Evolutionary conservation across 106 monocot species (phyloP), one percentile per base, ranked within the genome.

Genomic region (Ottelia alismoides): DNA sequence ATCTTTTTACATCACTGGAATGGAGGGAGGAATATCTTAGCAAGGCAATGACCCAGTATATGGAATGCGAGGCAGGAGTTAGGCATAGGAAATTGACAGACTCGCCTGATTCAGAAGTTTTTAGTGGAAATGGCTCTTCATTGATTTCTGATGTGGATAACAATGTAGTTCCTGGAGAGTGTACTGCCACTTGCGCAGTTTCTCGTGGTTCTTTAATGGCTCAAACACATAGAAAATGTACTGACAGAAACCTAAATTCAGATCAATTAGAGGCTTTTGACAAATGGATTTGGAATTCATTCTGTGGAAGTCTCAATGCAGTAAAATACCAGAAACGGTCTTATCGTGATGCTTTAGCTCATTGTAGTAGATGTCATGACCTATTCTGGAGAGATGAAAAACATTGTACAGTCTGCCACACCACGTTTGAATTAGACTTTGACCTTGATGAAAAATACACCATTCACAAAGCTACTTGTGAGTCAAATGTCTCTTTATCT

Each of bases 381-480:
- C 68, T 98, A 47, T 98, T 72, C 65, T 82, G 85, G 82, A 72
- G 82, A 64, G 96, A 90, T 58, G 96, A 98, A 64, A 98, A 90
- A 43, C 96, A 98, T 49, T 98, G 96, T 56, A 76, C 61, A 43
- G 75, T 66, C 50, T 98, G 96, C 45, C 96, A 98, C 64, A 55
- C 70, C 40, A 98, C 96, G 16, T 90, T 98, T 75, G 85, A 90
- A 56, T 47, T 98, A 21, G 84, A 79, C 56, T 85, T 98, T 71
- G 96, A 90, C 56, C 76, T 85, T 52, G 96, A 90, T 65, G 96
- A 98, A 73, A 74, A 69, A 69, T 90, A 90, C 77, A 85, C 82
- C 16, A 65, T 98, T 40, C 96, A 98, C 72, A 62, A 65, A 26
- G 85, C 74, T 60, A 98, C 85, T 51, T 98, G 96, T 61, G 73